Conservation (phyloP, 495 filamentous ascomycete species). For the Aspergillus saccharolyticus region DNA sequence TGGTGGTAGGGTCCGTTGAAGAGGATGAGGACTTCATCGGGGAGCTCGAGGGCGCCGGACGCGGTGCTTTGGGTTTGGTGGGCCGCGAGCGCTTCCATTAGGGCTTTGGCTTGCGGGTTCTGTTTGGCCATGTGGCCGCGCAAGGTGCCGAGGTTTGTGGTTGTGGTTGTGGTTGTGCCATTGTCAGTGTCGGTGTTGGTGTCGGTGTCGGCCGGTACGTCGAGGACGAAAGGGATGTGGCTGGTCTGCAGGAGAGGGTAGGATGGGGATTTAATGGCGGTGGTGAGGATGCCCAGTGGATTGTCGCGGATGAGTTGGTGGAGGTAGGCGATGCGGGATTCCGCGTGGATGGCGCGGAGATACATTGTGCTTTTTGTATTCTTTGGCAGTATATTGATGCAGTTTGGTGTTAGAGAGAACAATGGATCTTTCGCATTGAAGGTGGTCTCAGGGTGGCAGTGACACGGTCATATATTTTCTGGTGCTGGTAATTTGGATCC, state of each 20-base stretch:
- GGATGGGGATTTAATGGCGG: conserved; percentile 41
- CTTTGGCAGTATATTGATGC: not conserved
- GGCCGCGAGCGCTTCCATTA: conserved; percentile 39
- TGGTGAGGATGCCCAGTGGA: conserved; percentile 52
- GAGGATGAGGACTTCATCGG: conserved; percentile 40
- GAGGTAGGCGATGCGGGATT: conserved; percentile 9
- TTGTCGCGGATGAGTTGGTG: conserved; percentile 44
- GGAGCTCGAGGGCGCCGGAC: conserved; percentile 14
- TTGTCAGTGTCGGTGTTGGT: conserved; percentile 21
- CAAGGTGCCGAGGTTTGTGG: conserved; percentile 26
- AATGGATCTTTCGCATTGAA: not conserved
- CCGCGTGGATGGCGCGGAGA: conserved; percentile 15
- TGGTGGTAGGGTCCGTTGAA: conserved; percentile 49
- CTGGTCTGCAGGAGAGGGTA: conserved; percentile 47
- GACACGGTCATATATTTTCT: not conserved
- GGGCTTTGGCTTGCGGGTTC: conserved; percentile 53
- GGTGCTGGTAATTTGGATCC: not conserved
- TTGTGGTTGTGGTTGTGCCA: too few species aligned
- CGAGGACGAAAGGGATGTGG: conserved; percentile 54
- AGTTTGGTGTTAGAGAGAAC: not conserved
- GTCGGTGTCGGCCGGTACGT: conserved; percentile 28
- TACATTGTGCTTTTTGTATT: conserved; percentile 9
- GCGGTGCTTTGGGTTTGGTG: conserved; percentile 1
- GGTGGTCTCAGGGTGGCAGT: not conserved
- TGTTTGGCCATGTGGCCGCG: conserved; percentile 52